A percentile compares a stretch with the other conserved stretches of the same genome.
These are phyloP conservation scores for Plantago elongata DNA, from an alignment of 257 asterid genomes.

Conservation along the genomic window DNA sequence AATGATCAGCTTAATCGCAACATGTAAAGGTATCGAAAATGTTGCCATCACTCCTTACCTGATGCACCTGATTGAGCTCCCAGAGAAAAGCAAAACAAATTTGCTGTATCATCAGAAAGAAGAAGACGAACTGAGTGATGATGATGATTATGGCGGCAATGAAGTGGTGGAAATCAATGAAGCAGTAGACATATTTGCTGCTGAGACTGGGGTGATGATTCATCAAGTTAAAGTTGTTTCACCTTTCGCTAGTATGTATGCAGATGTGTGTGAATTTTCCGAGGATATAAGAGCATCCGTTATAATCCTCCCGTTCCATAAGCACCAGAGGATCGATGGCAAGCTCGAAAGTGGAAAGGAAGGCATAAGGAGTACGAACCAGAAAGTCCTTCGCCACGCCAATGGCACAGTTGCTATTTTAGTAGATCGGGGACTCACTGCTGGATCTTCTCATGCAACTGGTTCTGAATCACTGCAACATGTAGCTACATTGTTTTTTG, in stretches of 20 bases:
- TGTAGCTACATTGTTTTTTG: constrained; percentile 76
- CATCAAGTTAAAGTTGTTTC: constrained; percentile 71
- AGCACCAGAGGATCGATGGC: constrained; percentile 95
- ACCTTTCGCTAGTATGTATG: constrained; percentile 57
- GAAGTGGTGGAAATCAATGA: constrained; percentile 94
- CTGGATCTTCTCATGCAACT: constrained; percentile 36
- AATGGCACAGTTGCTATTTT: constrained; percentile 80
- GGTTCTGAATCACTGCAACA: constrained; percentile 66
- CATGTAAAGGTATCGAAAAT: constrained; percentile 55
- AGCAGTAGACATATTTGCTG: constrained; percentile 72
- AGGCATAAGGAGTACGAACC: constrained; percentile 77
- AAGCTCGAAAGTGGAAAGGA: constrained; percentile 84
- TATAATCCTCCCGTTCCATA: constrained; percentile 84
- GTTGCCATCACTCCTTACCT: constrained; percentile 72
- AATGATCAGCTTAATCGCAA: constrained; percentile 68
- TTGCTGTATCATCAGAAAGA: constrained; percentile 76
- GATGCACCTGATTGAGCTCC: constrained; percentile 92
- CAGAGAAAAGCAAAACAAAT: constrained; percentile 54
- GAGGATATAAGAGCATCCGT: constrained; percentile 69
- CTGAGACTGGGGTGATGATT: constrained; percentile 63
- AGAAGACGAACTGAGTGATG: constrained; percentile 84
- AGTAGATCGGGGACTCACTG: constrained; percentile 85
- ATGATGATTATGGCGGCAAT: constrained; percentile 89
- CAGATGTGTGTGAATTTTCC: constrained; percentile 66
- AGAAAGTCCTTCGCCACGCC: constrained; percentile 76